phyloP scores from a whole-genome alignment of 1,139 yeast species.

The Hyphopichia wangnamkhiaoensis region DNA sequence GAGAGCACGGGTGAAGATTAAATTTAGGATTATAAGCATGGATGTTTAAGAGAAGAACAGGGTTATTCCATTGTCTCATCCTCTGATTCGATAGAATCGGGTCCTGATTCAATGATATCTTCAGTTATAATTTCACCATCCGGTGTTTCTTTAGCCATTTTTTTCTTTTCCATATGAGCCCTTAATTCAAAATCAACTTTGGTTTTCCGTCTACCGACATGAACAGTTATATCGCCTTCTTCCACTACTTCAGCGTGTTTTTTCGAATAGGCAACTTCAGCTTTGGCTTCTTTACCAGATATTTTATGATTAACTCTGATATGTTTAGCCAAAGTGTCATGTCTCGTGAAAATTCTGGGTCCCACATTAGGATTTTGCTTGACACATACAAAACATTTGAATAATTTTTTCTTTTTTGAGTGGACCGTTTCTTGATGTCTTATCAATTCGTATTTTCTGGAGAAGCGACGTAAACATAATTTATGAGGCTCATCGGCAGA shows the following conservation, averaged over 20 bases:
- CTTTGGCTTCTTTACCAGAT: conserved; percentile 64
- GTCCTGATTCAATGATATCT: conserved; percentile 4
- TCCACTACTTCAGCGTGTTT: conserved; percentile 49
- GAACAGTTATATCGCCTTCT: conserved; percentile 48
- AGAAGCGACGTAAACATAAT: conserved; percentile 78
- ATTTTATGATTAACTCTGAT: conserved; percentile 84
- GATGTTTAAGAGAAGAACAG: no score
- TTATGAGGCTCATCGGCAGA: conserved; percentile 51
- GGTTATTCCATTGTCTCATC: conserved; percentile 17
- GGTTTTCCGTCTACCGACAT: conserved; percentile 50
- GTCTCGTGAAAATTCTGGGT: conserved; percentile 81
- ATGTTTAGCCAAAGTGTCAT: conserved; percentile 94
- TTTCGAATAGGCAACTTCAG: conserved; percentile 50
- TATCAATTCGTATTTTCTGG: conserved; percentile 90
- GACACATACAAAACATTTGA: conserved; percentile 84
- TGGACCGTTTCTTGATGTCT: conserved; percentile 97
- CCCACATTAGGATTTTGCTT: conserved; percentile 54
- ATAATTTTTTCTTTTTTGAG: conserved; percentile 81
- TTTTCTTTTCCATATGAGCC: conserved; percentile 48
- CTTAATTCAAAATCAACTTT: conserved; percentile 50
- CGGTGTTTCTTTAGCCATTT: conserved; percentile 20
- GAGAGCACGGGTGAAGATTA: no score
- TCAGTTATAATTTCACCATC: conserved; percentile 7
- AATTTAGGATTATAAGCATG: no score
- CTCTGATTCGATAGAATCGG: conserved; percentile 21